phyloP scores from a whole-genome alignment of 1,284 basidiomycete species.

The Butyriboletus appendiculatus region DNA sequence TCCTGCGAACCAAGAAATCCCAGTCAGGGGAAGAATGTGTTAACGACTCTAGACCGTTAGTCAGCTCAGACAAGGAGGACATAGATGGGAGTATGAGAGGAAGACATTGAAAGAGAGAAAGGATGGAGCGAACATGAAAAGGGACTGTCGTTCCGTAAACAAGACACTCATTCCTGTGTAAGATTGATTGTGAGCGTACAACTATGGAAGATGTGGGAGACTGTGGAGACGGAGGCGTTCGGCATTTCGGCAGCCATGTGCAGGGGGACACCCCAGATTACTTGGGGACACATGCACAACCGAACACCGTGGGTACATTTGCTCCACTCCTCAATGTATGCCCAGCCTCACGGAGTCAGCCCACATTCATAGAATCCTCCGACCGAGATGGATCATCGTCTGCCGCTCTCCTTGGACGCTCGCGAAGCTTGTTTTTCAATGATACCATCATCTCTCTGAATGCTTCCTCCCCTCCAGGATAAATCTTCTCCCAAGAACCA shows the following conservation, averaged over 20 bases:
- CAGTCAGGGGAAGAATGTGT: constrained; percentile 32
- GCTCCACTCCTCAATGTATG: constrained; percentile 22
- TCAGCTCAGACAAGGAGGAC: constrained; percentile 31
- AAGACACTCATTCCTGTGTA: constrained; percentile 34
- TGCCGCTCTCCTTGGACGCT: constrained; percentile 24
- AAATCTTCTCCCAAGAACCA: constrained; percentile 33
- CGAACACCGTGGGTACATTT: constrained; percentile 24
- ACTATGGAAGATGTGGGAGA: constrained; percentile 36
- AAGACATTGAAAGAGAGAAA: constrained; percentile 29
- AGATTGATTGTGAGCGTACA: constrained; percentile 34
- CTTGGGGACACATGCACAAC: constrained; percentile 15
- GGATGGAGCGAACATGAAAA: constrained; percentile 23
- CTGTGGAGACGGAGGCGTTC: constrained; percentile 35
- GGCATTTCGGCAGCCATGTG: constrained; percentile 35
- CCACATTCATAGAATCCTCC: constrained; percentile 36
- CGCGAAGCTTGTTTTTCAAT: constrained; percentile 38
- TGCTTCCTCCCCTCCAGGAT: constrained; percentile 37
- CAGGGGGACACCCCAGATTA: constrained; percentile 34
- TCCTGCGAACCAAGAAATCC: constrained; percentile 32
- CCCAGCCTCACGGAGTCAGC: constrained; percentile 16
- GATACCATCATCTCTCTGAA: constrained; percentile 38
- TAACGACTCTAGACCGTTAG: constrained; percentile 26
- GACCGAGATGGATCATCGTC: constrained; percentile 19
- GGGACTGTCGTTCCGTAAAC: constrained; percentile 31
- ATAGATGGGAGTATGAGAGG: constrained; percentile 18